phyloP scores from a whole-genome alignment of 768 basidiomycete genomes.

The Boletus barrowsii region DNA sequence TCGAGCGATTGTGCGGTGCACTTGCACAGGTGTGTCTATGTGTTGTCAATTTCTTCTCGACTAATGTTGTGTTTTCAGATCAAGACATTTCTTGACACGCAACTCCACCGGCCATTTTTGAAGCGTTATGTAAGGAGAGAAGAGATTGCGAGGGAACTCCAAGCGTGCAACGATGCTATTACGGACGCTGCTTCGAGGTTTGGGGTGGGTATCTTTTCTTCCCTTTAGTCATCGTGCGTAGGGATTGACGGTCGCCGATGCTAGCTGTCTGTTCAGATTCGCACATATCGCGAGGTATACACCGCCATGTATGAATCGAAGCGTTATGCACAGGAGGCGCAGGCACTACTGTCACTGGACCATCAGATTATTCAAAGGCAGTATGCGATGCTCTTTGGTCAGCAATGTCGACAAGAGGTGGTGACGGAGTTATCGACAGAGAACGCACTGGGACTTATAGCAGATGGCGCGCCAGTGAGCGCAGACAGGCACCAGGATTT shows the following conservation, averaged over 20 bases:
- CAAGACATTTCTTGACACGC: slow-evolving; percentile 51
- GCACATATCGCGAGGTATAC: slow-evolving; percentile 52
- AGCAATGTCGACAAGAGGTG: neutral
- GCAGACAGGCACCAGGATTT: neutral
- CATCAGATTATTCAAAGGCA: slow-evolving; percentile 14
- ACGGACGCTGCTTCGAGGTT: slow-evolving; percentile 40
- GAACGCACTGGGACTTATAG: slow-evolving; percentile 11
- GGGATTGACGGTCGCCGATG: neutral
- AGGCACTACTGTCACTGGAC: slow-evolving; percentile 17
- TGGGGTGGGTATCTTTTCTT: slow-evolving; percentile 16
- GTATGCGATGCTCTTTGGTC: slow-evolving; percentile 7
- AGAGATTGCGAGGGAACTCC: slow-evolving; percentile 56
- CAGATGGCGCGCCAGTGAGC: neutral
- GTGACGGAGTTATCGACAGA: neutral
- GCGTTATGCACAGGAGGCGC: slow-evolving; percentile 19
- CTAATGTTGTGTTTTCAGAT: slow-evolving; percentile 34
- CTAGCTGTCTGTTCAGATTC: slow-evolving; percentile 48
- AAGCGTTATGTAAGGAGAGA: slow-evolving; percentile 76
- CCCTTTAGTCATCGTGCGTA: neutral
- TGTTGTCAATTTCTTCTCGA: neutral
- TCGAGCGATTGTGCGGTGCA: slow-evolving; percentile 30
- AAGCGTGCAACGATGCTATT: slow-evolving; percentile 49
- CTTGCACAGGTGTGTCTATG: slow-evolving; percentile 44
- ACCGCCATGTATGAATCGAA: slow-evolving; percentile 30
- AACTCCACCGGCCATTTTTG: slow-evolving; percentile 67